Base-by-base conservation (phyloP, 2,329 filamentous ascomycete genomes). In the Cladophialophora exuberans region DNA sequence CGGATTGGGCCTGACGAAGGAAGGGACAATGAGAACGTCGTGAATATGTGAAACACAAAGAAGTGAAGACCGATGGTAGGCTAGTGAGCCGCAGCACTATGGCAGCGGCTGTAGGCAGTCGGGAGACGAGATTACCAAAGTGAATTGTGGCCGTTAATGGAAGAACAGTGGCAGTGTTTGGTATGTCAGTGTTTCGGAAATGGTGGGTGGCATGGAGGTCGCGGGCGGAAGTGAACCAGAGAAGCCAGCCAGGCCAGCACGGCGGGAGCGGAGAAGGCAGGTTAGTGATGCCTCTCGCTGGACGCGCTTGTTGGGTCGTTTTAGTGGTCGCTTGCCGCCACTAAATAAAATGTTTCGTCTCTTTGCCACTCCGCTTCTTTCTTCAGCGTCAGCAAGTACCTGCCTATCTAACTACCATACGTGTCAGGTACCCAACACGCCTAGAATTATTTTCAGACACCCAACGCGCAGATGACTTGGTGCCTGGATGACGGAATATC, bases 81-180 rank as follows among this genome's bases (percentile, higher is more conserved):
- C 35, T 39, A 3, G 10, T 20, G 10, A 18, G 35, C 35, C 15
- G 15, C 17, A 18, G 18, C 35, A n/a, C 13, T 20, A 11, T 39
- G 35, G 15, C 22, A 39, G 35, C 35, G 15, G 35, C n/a, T n/a
- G n/a, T n/a, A 35, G 35, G 35, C 17, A 39, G 10, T n/a, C 22
- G 15, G 17, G 22, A 22, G 18, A 23, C 18, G 18, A 22, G 13
- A 42, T 15, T 5, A 6, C 9, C 15, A 25, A 6, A 22, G 39
- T 42, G 39, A 42, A 42, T 42, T n/a, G n/a, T 7, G 39, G 39
- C 18, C 22, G 13, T 25, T 22, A 42, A n/a, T n/a, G n/a, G n/a
- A n/a, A n/a, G n/a, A 42, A 42, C 39, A 42, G 20, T 23, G 39
- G 30, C 31, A 26, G 42, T 45, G 42, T 45, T 45, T 45, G 42